A percentile compares a stretch with the other conserved stretches of the same genome.
Evolutionary conservation across 2,329 filamentous ascomycete genomes (phyloP).

Genomic region (Hypomyces perniciosus): DNA sequence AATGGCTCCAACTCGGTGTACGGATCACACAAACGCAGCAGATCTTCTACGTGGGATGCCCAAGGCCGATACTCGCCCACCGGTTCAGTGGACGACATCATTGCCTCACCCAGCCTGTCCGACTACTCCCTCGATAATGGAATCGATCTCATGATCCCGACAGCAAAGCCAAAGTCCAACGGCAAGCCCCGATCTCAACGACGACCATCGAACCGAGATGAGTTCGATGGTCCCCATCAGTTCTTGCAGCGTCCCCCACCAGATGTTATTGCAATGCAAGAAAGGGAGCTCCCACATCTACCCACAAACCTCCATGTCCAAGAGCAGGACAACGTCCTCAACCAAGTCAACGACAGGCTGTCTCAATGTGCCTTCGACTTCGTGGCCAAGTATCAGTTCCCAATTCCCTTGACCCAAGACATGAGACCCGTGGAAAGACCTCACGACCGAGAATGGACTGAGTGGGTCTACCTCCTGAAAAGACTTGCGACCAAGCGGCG

Average conservation of each 20-base stretch:
- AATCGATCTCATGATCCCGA: slow-evolving; percentile 33
- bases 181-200: slow-evolving; percentile 53
- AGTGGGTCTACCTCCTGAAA: slow-evolving; percentile 86
- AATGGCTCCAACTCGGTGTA: slow-evolving; percentile 19
- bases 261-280: slow-evolving; percentile 67
- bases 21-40: slow-evolving; percentile 12
- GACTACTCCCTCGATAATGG: slow-evolving; percentile 54
- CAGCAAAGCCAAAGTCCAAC: slow-evolving; percentile 38
- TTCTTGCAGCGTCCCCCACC: slow-evolving; percentile 67
- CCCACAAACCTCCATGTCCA: slow-evolving; percentile 77
- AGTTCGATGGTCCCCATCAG: slow-evolving; percentile 84
- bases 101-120: slow-evolving; percentile 52
- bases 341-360: slow-evolving; percentile 75
- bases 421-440: slow-evolving; percentile 71
- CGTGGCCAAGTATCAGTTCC: slow-evolving; percentile 85
- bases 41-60: slow-evolving; percentile 40
- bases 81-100: slow-evolving; percentile 53
- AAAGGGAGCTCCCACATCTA: slow-evolving; percentile 73
- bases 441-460: slow-evolving; percentile 80
- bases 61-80: slow-evolving; percentile 49
- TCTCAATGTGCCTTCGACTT: slow-evolving; percentile 87
- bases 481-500: slow-evolving; percentile 78
- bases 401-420: slow-evolving; percentile 75
- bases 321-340: slow-evolving; percentile 77
- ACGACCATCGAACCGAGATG: slow-evolving; percentile 74